phyloP scores from a whole-genome alignment of 2,329 filamentous ascomycete species.

The Venturia asperata region DNA sequence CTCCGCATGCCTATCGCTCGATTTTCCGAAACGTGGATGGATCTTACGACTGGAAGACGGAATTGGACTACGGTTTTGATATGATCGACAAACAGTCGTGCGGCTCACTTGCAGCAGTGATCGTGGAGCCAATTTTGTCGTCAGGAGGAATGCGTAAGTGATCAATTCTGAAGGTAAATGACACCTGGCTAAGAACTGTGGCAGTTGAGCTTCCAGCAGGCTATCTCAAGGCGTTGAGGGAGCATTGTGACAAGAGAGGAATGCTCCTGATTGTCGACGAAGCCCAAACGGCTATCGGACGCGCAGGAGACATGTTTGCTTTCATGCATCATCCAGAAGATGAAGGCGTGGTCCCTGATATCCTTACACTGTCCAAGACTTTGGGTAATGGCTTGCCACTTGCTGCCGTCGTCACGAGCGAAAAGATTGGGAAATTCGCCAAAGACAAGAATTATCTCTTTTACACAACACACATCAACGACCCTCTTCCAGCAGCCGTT shows the following conservation, averaged over 20 bases:
- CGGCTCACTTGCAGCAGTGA: slow-evolving; percentile 56
- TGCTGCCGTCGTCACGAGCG: slow-evolving; percentile 50
- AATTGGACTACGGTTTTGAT: slow-evolving; percentile 55
- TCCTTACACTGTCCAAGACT: slow-evolving; percentile 55
- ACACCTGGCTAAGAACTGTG: neutral
- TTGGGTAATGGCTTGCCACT: slow-evolving; percentile 55
- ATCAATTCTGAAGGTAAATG: slow-evolving; percentile 29
- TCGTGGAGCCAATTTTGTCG: slow-evolving; percentile 54
- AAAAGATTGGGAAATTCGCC: slow-evolving; percentile 45
- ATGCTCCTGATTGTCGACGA: slow-evolving; percentile 35
- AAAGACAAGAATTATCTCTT: slow-evolving; percentile 47
- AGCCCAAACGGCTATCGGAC: slow-evolving; percentile 32
- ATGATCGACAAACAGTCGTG: slow-evolving; percentile 53
- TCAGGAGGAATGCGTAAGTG: slow-evolving; percentile 55
- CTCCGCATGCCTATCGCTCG: slow-evolving; percentile 56
- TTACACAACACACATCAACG: slow-evolving; percentile 57
- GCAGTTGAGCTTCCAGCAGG: slow-evolving; percentile 31
- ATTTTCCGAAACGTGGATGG: slow-evolving; percentile 53
- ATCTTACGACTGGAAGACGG: slow-evolving; percentile 58
- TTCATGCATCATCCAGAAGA: slow-evolving; percentile 21
- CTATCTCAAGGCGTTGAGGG: slow-evolving; percentile 51
- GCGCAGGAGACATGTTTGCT: slow-evolving; percentile 29
- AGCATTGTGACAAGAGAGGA: slow-evolving; percentile 30
- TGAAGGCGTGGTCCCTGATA: slow-evolving; percentile 40
- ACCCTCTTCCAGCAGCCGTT: slow-evolving; percentile 53